A percentile compares a stretch with the other conserved stretches of the same genome.
Conservation (phyloP, 768 basidiomycete species). For the Termitomyces sp. region DNA sequence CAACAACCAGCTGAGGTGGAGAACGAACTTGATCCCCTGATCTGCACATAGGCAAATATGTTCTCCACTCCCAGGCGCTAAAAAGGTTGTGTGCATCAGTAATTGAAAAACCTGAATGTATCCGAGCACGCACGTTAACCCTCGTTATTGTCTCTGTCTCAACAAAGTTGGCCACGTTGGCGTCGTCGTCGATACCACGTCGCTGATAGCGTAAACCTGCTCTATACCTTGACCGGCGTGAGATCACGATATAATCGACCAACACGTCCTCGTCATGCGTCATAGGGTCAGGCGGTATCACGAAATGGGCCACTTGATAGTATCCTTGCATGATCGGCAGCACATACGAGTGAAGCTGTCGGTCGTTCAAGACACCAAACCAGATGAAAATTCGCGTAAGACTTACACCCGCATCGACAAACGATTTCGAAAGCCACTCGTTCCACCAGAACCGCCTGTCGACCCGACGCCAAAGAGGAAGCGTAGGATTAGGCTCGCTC, state of each 20-base stretch:
- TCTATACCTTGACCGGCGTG: slow-evolving; percentile 80
- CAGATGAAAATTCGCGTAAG: not conserved
- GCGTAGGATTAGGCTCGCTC: slow-evolving; percentile 65
- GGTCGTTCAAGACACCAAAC: not conserved
- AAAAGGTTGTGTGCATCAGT: not conserved
- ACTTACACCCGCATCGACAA: slow-evolving; percentile 82
- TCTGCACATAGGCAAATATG: slow-evolving; percentile 84
- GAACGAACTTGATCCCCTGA: slow-evolving; percentile 81
- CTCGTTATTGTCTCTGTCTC: slow-evolving; percentile 89
- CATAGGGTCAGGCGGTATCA: slow-evolving; percentile 45
- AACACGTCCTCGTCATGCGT: slow-evolving; percentile 37
- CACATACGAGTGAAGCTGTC: slow-evolving; percentile 74
- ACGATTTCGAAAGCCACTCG: slow-evolving; percentile 76
- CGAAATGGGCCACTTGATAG: slow-evolving; percentile 71
- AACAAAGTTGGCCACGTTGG: slow-evolving; percentile 93
- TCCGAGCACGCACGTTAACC: slow-evolving; percentile 55
- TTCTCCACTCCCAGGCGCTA: slow-evolving; percentile 74
- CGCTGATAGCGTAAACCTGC: slow-evolving; percentile 94
- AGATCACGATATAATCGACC: slow-evolving; percentile 79
- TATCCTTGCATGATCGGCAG: slow-evolving; percentile 93
- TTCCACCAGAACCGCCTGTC: slow-evolving; percentile 98
- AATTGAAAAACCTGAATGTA: not conserved
- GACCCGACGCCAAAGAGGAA: slow-evolving; percentile 89
- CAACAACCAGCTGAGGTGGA: not conserved
- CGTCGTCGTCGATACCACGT: slow-evolving; percentile 89